Percentiles rank a stretch among this genome's conserved stretches.
phyloP scores from a whole-genome alignment of 176 grass and related monocot species.

The Aegilops speltoides region DNA sequence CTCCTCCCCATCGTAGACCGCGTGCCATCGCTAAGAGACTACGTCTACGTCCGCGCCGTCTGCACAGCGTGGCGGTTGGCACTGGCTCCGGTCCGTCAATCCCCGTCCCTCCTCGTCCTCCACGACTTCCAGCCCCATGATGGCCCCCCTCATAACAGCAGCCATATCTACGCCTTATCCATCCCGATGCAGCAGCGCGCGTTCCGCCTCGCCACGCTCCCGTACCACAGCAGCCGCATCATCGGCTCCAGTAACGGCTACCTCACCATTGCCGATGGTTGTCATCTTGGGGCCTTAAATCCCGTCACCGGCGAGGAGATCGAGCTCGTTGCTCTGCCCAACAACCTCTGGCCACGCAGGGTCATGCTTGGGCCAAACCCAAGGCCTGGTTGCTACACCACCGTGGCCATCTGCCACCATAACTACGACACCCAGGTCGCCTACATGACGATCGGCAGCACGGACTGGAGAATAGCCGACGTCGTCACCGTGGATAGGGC shows the following conservation, averaged over 20 bases:
- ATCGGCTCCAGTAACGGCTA: constrained; percentile 6
- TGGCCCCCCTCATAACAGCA: too few relatives aligned
- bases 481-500: neutral
- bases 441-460: neutral
- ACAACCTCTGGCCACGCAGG: too few relatives aligned
- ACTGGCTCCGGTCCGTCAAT: neutral
- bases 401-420: neutral
- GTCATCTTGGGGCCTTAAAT: neutral
- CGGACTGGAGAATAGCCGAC: neutral
- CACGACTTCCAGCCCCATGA: neutral
- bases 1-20: neutral
- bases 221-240: neutral
- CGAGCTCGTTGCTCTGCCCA: neutral
- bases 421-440: too few relatives aligned
- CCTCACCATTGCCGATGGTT: neutral
- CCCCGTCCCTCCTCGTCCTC: neutral
- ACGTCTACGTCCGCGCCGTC: neutral
- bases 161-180: neutral
- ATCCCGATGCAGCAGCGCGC: too few relatives aligned
- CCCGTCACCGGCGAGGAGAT: neutral
- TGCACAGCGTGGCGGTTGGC: constrained; percentile 8
- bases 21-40: neutral
- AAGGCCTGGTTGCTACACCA: neutral
- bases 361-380: constrained; percentile 21
- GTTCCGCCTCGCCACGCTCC: neutral